Evolutionary conservation across 2,329 filamentous ascomycete genomes (phyloP).

Genomic region (Botrytis hyacinthi): DNA sequence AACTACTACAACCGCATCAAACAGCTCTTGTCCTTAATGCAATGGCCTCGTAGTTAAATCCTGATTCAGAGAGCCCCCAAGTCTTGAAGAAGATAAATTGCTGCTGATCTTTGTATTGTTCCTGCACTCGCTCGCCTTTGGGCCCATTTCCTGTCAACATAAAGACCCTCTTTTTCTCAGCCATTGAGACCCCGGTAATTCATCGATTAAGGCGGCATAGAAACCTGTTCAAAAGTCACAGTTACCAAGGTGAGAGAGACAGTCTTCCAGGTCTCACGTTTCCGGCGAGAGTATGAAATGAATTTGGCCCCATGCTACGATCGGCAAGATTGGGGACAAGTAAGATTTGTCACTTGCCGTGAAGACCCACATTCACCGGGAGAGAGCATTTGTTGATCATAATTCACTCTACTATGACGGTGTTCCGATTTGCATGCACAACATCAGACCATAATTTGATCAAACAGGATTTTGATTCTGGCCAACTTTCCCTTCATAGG

Average conservation of each 20-base stretch:
- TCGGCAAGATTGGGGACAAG: neutral
- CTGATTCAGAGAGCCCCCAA: neutral
- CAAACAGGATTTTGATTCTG: neutral
- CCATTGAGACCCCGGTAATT: neutral
- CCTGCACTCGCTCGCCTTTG: neutral
- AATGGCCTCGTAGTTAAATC: neutral
- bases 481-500: neutral
- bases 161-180: neutral
- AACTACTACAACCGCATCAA: conserved; percentile 7
- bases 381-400: conserved; percentile 9
- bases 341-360: neutral
- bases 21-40: neutral
- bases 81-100: neutral
- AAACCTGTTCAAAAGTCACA: neutral
- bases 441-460: neutral
- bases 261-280: neutral
- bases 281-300: neutral
- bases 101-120: neutral
- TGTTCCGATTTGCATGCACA: neutral
- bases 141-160: neutral
- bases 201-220: neutral
- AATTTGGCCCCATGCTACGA: conserved; percentile 1
- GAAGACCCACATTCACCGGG: neutral
- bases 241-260: neutral
- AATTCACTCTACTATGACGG: neutral